These are phyloP conservation scores for Teratosphaeria gauchensis DNA, from an alignment of 2,329 filamentous ascomycete genomes.

Conservation along the genomic window DNA sequence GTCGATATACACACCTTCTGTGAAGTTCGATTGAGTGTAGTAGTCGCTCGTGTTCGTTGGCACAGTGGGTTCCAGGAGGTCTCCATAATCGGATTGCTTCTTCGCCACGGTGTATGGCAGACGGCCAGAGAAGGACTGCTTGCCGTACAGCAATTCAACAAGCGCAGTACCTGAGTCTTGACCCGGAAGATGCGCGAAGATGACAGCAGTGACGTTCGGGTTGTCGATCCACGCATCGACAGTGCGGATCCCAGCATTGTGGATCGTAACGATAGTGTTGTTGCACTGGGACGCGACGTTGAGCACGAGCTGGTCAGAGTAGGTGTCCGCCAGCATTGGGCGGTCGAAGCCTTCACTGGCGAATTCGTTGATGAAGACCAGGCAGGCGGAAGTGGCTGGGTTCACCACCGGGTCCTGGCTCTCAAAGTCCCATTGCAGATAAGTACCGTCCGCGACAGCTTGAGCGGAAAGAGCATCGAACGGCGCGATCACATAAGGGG, in stretches of 20 bases:
- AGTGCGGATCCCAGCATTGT: constrained; percentile 71
- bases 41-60: constrained; percentile 53
- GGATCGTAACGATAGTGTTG: constrained; percentile 88
- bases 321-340: constrained; percentile 85
- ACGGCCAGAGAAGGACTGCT: constrained; percentile 64
- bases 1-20: constrained; percentile 73
- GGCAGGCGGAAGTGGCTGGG: constrained; percentile 60
- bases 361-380: constrained; percentile 68
- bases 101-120: constrained; percentile 62
- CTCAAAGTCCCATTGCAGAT: constrained; percentile 17
- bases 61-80: constrained; percentile 45
- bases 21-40: constrained; percentile 60
- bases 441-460: constrained; percentile 41
- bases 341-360: constrained; percentile 84
- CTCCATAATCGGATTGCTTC: constrained; percentile 57
- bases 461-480: constrained; percentile 40
- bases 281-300: constrained; percentile 67
- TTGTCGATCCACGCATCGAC: constrained; percentile 64
- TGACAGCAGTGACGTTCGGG: constrained; percentile 71
- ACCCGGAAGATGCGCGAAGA: constrained; percentile 73
- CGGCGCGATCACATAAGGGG: constrained; percentile 49
- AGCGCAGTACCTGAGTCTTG: constrained; percentile 75
- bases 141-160: constrained; percentile 70
- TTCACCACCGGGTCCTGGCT: constrained; percentile 26
- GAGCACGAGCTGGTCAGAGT: constrained; percentile 66